phyloP scores from a whole-genome alignment of 1,139 yeast species.

The Arxiozyma telluris region DNA sequence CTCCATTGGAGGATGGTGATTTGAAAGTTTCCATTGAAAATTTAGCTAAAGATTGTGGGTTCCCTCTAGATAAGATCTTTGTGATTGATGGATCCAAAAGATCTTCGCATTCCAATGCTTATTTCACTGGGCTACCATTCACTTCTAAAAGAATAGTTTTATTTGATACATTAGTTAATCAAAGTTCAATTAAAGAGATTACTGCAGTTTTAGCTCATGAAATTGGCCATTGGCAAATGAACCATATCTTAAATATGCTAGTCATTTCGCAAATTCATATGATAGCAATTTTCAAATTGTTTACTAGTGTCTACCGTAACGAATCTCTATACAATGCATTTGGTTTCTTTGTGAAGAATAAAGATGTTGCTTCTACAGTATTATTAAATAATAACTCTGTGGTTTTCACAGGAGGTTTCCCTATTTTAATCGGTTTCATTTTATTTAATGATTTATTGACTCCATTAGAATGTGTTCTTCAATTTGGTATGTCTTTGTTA shows the following conservation, averaged over 20 bases:
- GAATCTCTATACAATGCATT: slow-evolving; percentile 66
- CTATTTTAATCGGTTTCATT: slow-evolving; percentile 71
- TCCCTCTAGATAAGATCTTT: slow-evolving; percentile 77
- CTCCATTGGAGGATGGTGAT: slow-evolving; percentile 86
- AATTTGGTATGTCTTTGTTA: slow-evolving; percentile 57
- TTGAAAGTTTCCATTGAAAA: slow-evolving; percentile 72
- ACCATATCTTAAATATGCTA: slow-evolving; percentile 71
- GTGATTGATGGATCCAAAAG: slow-evolving; percentile 94
- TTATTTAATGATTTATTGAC: slow-evolving; percentile 64
- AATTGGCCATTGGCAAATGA: slow-evolving; percentile 93
- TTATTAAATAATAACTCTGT: slow-evolving; percentile 5
- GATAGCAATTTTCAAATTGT: slow-evolving; percentile 56
- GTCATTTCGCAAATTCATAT: slow-evolving; percentile 55
- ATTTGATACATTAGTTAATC: slow-evolving; percentile 80
- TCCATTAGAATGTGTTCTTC: slow-evolving; percentile 64
- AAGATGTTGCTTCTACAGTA: slow-evolving; percentile 20
- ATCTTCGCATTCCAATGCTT: slow-evolving; percentile 93
- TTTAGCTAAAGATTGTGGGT: slow-evolving; percentile 63
- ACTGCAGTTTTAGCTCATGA: slow-evolving; percentile 96
- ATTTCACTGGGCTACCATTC: slow-evolving; percentile 94
- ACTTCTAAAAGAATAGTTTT: slow-evolving; percentile 81
- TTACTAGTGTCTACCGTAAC: slow-evolving; percentile 74
- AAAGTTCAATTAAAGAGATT: slow-evolving; percentile 67
- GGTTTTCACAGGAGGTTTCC: slow-evolving; percentile 39
- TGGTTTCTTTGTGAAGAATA: slow-evolving; percentile 47